Evolutionary conservation across 2,329 filamentous ascomycete species (phyloP).

Genomic region (Claviceps sp.): DNA sequence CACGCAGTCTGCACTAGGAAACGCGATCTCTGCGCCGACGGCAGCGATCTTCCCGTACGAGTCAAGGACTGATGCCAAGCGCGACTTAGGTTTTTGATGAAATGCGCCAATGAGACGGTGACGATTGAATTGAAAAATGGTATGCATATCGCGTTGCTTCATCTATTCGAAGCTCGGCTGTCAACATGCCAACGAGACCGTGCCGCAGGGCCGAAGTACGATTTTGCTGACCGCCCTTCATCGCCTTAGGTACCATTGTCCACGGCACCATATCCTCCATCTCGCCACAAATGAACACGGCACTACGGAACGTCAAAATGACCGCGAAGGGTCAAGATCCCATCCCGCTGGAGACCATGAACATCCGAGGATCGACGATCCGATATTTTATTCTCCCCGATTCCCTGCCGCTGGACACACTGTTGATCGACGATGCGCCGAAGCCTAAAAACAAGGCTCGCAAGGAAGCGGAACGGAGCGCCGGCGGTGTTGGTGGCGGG

Average conservation of each 20-base stretch:
- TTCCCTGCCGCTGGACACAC: conserved; percentile 83
- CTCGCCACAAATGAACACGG: conserved; percentile 97
- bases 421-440: conserved; percentile 89
- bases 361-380: conserved; percentile 90
- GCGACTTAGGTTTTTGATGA: conserved; percentile 83
- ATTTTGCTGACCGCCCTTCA: background rate
- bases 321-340: conserved; percentile 79
- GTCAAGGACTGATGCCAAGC: conserved; percentile 3
- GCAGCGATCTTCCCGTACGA: conserved; percentile 7
- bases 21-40: background rate
- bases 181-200: background rate
- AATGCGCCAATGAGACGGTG: conserved; percentile 96
- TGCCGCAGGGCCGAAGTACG: background rate
- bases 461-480: conserved; percentile 64
- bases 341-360: conserved; percentile 85
- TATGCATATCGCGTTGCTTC: conserved; percentile 22
- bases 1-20: background rate
- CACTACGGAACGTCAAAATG: conserved; percentile 93
- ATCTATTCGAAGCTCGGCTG: background rate
- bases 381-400: conserved; percentile 95
- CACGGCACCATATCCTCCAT: conserved; percentile 95
- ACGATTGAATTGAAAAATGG: conserved; percentile 98
- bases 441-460: conserved; percentile 99
- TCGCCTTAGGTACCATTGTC: conserved; percentile 69
- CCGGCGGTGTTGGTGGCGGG: conserved; percentile 37